Percentiles rank a stretch among this genome's conserved stretches.
These are phyloP conservation scores for Blepharisma stoltei DNA, from an alignment of 73 alveolate species.

Conservation along the genomic window DNA sequence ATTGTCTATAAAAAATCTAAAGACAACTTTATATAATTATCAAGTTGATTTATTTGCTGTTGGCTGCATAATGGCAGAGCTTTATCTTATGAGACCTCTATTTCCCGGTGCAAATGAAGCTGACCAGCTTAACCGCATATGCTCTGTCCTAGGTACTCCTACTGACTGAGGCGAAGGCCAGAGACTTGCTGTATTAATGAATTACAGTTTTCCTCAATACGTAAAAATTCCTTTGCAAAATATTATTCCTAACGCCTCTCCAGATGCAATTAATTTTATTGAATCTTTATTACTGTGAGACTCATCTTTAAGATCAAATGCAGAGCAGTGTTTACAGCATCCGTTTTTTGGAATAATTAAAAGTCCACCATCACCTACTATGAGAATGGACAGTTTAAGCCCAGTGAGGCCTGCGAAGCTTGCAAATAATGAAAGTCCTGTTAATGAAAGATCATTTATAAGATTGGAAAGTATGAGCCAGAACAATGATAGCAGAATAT, in stretches of 20 bases:
- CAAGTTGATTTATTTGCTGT: constrained; percentile 98
- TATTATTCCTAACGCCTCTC: constrained; percentile 80
- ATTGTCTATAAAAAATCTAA: too few species aligned
- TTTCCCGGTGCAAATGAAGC: constrained; percentile 95
- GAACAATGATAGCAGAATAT: too few species aligned
- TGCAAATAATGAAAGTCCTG: too few species aligned
- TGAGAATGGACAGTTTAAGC: too few species aligned
- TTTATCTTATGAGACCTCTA: constrained; percentile 91
- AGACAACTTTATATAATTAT: constrained; percentile 92
- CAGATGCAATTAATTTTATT: constrained; percentile 79
- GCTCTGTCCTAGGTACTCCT: constrained; percentile 99
- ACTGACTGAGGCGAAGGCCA: constrained; percentile 89
- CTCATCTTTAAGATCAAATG: constrained; percentile 82
- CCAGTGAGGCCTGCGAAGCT: too few species aligned
- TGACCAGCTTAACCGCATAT: constrained; percentile 94
- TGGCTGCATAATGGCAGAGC: constrained; percentile 97
- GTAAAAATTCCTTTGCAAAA: constrained; percentile 66
- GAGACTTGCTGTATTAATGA: constrained; percentile 72
- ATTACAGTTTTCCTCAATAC: constrained; percentile 81
- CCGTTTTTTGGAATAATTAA: constrained; percentile 62
- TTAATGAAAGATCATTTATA: too few species aligned
- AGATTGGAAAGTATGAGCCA: too few species aligned
- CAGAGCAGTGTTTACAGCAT: constrained; percentile 75
- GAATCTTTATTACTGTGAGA: constrained; percentile 74
- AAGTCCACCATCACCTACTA: too few species aligned